Evolutionary conservation across 352 stramenopile genomes (phyloP).

Genomic region (Phytopythium mirpurense): DNA sequence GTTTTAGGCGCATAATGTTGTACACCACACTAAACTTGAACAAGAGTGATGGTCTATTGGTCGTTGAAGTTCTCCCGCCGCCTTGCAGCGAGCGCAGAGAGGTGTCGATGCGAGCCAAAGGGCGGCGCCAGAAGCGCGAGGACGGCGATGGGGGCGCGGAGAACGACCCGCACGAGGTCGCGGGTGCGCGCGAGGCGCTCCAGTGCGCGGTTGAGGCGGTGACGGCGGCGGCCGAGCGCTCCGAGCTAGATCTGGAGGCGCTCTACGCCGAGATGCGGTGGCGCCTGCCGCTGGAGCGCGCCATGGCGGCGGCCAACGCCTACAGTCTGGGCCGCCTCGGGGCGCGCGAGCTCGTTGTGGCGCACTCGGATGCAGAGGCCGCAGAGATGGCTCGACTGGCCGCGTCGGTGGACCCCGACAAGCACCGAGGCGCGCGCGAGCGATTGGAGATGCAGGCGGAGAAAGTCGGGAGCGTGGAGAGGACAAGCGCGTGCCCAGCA

Average conservation of each 20-base stretch:
- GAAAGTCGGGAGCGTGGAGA: constrained; percentile 1
- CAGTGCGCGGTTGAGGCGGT: background rate
- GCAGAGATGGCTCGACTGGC: constrained; percentile 16
- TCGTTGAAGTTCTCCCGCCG: constrained; percentile 3
- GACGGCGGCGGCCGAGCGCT: background rate
- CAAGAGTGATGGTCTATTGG: background rate
- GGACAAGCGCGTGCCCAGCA: constrained; percentile 2
- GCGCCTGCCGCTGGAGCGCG: constrained; percentile 14
- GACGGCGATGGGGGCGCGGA: background rate
- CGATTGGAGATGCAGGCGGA: constrained; percentile 10
- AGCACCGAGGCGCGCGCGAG: background rate
- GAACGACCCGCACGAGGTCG: background rate
- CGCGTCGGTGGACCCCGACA: constrained; percentile 3
- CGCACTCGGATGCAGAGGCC: constrained; percentile 4
- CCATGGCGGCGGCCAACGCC: constrained; percentile 12
- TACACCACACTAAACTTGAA: background rate
- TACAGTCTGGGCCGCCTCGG: constrained; percentile 8
- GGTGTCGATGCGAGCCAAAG: background rate
- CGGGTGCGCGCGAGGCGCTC: background rate
- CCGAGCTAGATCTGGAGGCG: background rate
- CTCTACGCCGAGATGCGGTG: background rate
- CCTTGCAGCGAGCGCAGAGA: too few species aligned
- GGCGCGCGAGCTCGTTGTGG: background rate
- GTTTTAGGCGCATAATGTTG: background rate
- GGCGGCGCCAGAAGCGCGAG: background rate